Evolutionary conservation across 1,139 yeast species (phyloP).

Genomic region (Taphrina flavorubra): DNA sequence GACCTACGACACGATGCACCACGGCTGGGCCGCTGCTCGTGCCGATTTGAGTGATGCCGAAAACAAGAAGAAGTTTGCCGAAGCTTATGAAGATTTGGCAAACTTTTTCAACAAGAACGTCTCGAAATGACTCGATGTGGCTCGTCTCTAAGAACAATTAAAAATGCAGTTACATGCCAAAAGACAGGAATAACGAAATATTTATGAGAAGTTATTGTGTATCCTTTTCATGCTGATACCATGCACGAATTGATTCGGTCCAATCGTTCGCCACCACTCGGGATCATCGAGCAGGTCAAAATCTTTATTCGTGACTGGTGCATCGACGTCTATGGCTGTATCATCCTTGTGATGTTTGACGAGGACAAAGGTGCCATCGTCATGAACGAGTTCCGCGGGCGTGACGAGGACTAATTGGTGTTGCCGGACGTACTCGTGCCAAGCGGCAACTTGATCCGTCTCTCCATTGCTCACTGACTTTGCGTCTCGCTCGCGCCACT

Average conservation of each 20-base stretch:
- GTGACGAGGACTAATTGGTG: constrained; percentile 7
- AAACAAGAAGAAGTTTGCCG: constrained; percentile 45
- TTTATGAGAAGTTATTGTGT: not conserved
- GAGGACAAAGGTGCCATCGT: constrained; percentile 20
- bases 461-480: not conserved
- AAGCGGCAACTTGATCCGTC: not conserved
- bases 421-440: not conserved
- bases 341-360: not conserved
- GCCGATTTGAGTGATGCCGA: constrained; percentile 45
- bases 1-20: constrained; percentile 45
- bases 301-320: not conserved
- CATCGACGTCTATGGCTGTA: not conserved
- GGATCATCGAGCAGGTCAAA: not conserved
- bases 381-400: not conserved
- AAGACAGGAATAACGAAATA: not conserved
- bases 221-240: not conserved
- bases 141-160: too few relatives aligned
- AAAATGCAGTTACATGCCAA: too few relatives aligned
- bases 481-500: not conserved
- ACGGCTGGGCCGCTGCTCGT: constrained; percentile 47
- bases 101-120: constrained; percentile 43
- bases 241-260: constrained; percentile 1
- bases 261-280: constrained; percentile 16
- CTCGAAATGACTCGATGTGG: not conserved
- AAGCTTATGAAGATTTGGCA: constrained; percentile 43